These are phyloP conservation scores for Ophiostoma tasmaniense DNA, from an alignment of 2,329 filamentous ascomycete genomes.

Conservation along the genomic window DNA sequence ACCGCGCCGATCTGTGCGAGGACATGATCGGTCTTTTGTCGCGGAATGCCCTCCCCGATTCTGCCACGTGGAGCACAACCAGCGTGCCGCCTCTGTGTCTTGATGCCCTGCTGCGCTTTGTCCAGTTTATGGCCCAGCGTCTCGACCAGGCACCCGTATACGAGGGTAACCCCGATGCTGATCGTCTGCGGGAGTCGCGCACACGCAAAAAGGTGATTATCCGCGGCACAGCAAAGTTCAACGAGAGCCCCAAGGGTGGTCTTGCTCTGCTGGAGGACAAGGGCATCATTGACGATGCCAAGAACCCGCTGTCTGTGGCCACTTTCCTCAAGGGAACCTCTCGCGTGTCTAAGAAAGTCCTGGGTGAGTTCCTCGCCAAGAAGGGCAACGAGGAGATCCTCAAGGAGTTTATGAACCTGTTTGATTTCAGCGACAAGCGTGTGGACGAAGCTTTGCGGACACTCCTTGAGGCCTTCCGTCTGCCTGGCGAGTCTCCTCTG, in stretches of 20 bases:
- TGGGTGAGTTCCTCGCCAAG: conserved; percentile 92
- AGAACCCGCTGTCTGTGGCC: conserved; percentile 71
- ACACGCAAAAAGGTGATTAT: conserved; percentile 81
- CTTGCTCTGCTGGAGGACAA: conserved; percentile 78
- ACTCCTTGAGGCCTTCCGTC: conserved; percentile 82
- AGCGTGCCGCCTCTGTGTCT: conserved; percentile 93
- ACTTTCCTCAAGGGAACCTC: conserved; percentile 80
- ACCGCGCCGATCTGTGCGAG: conserved; percentile 84
- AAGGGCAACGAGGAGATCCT: conserved; percentile 79
- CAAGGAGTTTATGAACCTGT: conserved; percentile 73
- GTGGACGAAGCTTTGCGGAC: conserved; percentile 84
- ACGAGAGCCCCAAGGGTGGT: conserved; percentile 85
- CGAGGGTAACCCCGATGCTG: conserved; percentile 59
- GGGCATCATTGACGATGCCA: conserved; percentile 70
- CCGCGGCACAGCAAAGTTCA: conserved; percentile 81
- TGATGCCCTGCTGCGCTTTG: conserved; percentile 80
- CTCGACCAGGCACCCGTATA: conserved; percentile 59
- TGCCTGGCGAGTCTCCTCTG: conserved; percentile 85
- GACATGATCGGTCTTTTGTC: conserved; percentile 91
- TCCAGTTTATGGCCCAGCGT: conserved; percentile 85
- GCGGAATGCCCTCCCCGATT: conserved; percentile 91
- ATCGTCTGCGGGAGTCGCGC: conserved; percentile 60
- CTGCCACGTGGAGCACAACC: conserved; percentile 96
- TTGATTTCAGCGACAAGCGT: conserved; percentile 78
- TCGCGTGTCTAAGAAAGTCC: conserved; percentile 76